Evolutionary conservation across 768 basidiomycete species (phyloP).

Genomic region (Mycena olivaceomarginata): DNA sequence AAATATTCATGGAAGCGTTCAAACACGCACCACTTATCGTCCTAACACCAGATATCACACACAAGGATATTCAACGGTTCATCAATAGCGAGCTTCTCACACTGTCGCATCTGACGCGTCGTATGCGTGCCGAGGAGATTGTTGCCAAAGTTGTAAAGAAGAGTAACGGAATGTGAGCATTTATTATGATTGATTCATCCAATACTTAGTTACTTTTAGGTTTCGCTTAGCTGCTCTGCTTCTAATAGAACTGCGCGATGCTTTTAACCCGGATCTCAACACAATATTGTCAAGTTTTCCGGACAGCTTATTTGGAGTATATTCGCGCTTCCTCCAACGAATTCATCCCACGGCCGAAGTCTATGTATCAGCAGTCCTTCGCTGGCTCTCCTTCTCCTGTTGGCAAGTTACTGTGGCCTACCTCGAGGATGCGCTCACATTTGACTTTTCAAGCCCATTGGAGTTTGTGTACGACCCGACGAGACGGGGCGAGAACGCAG

Average conservation of each 20-base stretch:
- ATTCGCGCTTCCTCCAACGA: not conserved
- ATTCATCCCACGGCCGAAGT: not conserved
- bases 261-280: not conserved
- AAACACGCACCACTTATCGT: not conserved
- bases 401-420: not conserved
- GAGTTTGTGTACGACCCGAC: not conserved
- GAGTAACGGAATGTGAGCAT: not conserved
- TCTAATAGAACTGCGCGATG: not conserved
- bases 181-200: too few relatives aligned
- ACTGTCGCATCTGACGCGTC: not conserved
- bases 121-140: constrained; percentile 3
- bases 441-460: not conserved
- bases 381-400: not conserved
- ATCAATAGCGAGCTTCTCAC: not conserved
- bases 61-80: not conserved
- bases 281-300: not conserved
- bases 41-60: not conserved
- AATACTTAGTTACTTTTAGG: not conserved
- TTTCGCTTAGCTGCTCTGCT: not conserved
- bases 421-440: not conserved
- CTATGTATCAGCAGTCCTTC: not conserved
- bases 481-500: not conserved
- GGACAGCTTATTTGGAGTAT: not conserved
- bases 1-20: not conserved
- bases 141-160: not conserved